A percentile compares a stretch with the other conserved stretches of the same genome.
Evolutionary conservation across 1,139 yeast genomes (phyloP).

Genomic region (Candida labiduridarum): DNA sequence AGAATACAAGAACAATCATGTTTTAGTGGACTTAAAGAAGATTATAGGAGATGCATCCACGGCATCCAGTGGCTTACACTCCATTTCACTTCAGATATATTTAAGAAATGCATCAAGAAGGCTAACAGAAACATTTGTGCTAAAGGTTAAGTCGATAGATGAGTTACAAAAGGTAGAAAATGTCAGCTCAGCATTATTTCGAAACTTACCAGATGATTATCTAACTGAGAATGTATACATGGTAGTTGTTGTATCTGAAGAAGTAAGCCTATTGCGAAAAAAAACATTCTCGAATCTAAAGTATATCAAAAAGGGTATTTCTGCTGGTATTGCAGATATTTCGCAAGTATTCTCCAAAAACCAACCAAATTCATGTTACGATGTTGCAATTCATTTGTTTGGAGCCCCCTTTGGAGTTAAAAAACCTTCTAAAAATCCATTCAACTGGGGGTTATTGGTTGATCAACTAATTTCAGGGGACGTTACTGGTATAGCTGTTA

Average conservation of each 20-base stretch:
- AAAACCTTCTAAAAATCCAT: slow-evolving; percentile 37
- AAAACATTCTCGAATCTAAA: slow-evolving; percentile 31
- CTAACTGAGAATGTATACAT: slow-evolving; percentile 63
- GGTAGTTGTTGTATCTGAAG: slow-evolving; percentile 70
- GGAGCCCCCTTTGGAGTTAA: slow-evolving; percentile 75
- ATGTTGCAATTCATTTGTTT: slow-evolving; percentile 70
- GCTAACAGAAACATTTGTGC: slow-evolving; percentile 79
- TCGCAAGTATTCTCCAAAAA: slow-evolving; percentile 74
- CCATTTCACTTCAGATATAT: slow-evolving; percentile 73
- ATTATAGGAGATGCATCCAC: slow-evolving; percentile 63
- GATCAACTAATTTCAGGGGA: slow-evolving; percentile 80
- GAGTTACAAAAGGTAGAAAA: slow-evolving; percentile 65
- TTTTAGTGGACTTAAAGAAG: slow-evolving; percentile 77
- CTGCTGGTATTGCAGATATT: slow-evolving; percentile 87
- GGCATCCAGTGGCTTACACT: slow-evolving; percentile 71
- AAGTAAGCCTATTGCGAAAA: slow-evolving; percentile 40
- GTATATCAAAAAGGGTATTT: slow-evolving; percentile 73
- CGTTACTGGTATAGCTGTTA: slow-evolving; percentile 75
- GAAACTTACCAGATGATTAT: slow-evolving; percentile 74
- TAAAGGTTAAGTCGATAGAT: slow-evolving; percentile 60
- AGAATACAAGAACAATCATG: slow-evolving; percentile 67
- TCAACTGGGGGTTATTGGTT: slow-evolving; percentile 78
- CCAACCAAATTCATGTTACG: slow-evolving; percentile 60
- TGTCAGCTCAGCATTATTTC: slow-evolving; percentile 76
- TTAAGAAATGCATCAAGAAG: slow-evolving; percentile 65